Evolutionary conservation across 1,139 yeast species (phyloP), one percentile per base, ranked within the genome.

Genomic region (Diutina rugosa): DNA sequence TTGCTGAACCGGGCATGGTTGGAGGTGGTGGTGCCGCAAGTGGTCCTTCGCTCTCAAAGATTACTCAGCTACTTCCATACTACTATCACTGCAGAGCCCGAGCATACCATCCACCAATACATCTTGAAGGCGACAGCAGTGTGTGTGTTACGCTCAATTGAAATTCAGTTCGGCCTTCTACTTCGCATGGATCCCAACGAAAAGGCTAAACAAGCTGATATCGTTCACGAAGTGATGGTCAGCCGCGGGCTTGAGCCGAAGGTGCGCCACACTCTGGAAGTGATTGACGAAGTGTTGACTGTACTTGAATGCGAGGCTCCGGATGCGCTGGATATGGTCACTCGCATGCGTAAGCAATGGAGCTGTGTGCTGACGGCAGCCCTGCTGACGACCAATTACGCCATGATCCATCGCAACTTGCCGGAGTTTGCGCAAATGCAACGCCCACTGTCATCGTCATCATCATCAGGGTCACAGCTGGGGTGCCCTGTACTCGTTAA

Each of bases 321-420:
- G 51, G 68, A 62, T 3, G 66, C 66, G 56, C 61, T 68, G 1
- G 56, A 54, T n/a, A 69, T 72, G 56, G 61, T 73, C 9, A 61
- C 68, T 9, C 73, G 73, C 59, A 49, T 49, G 53, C 32, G 32
- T 28, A 49, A 49, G 10, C 65, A 74, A 56, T 76, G 80, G 80
- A 69, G 67, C 53, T 74, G 75, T 56, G 75, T 75, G 62, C 60
- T 70, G 57, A 72, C 76, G 1, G 70, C 75, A 57, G 65, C 73
- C 28, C 68, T 69, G 29, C 32, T 32, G 28, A 49, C 68, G 56
- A 64, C 70, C 63, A 68, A 64, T 55, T 72, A 73, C 59, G 72
- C 72, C 21, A 70, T 68, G 56, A 63, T 73, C 32, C 80, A 60
- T 48, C 58, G 60, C 1, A 59, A 59, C 8, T 18, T 49, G 9